Conservation (phyloP, 352 stramenopile genomes). For the Phytophthora pinifolia region DNA sequence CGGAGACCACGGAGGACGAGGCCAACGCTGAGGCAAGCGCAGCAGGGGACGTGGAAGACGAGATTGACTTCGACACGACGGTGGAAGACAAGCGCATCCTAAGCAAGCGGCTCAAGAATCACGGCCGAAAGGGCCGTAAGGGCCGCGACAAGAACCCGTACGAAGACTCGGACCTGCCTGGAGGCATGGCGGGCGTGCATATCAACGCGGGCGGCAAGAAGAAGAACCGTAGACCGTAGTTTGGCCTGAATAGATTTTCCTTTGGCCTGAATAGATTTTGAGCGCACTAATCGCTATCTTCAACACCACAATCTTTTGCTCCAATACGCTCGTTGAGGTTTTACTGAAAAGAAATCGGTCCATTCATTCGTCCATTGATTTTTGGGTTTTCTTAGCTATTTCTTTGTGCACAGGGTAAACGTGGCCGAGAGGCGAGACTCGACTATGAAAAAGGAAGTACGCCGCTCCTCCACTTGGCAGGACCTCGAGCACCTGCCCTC, state of each 20-base stretch:
- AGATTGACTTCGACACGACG: constrained; percentile 71
- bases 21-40: constrained; percentile 10
- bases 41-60: constrained; percentile 32
- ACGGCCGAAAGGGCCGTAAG: constrained; percentile 97
- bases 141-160: constrained; percentile 97
- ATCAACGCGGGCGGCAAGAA: constrained; percentile 81
- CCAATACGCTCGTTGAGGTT: too few relatives aligned
- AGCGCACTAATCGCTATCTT: constrained; percentile 1
- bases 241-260: constrained; percentile 16
- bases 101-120: constrained; percentile 90
- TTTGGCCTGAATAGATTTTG: constrained; percentile 16
- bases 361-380: constrained; percentile 40
- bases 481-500: constrained; percentile 1
- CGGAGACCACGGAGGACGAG: constrained; percentile 20
- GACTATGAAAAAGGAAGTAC: constrained; percentile 41
- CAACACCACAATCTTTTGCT: too few relatives aligned
- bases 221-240: constrained; percentile 53
- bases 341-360: constrained; percentile 5
- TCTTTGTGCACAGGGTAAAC: constrained; percentile 29
- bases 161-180: constrained; percentile 80
- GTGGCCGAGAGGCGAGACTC: constrained; percentile 17
- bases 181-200: constrained; percentile 46
- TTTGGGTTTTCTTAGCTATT: constrained; percentile 36
- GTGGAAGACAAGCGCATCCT: constrained; percentile 65
- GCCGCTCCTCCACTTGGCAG: constrained; percentile 15